A percentile compares a stretch with the other conserved stretches of the same genome.
phyloP scores from a whole-genome alignment of 192 early-diverging fungal species.

The Spinellus fusiger region DNA sequence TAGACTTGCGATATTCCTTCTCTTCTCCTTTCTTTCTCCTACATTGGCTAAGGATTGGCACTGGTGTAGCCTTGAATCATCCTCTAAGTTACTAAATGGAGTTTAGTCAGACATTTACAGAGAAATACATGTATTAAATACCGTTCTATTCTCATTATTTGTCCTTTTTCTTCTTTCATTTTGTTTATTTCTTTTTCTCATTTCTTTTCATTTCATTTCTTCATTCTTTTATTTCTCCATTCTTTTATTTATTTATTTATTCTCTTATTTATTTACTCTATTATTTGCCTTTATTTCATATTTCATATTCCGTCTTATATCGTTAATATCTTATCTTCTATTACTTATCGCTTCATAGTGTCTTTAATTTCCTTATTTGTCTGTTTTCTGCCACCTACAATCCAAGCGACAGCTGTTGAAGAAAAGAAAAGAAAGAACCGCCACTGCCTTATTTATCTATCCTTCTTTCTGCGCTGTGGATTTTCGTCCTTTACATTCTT shows the following conservation, averaged over 20 bases:
- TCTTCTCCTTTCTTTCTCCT: too few relatives aligned
- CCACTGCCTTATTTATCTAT: not conserved
- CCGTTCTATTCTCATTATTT: too few relatives aligned
- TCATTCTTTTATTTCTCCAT: not conserved
- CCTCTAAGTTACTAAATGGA: not conserved
- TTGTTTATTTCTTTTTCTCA: not conserved
- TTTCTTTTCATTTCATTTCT: not conserved
- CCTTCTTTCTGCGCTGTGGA: constrained; percentile 10
- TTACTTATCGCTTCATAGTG: too few relatives aligned
- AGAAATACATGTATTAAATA: too few relatives aligned
- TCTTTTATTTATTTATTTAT: not conserved
- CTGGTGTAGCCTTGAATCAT: not conserved
- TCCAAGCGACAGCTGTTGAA: not conserved
- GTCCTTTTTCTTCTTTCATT: not conserved
- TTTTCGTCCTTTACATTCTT: not conserved
- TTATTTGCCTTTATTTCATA: constrained; percentile 1
- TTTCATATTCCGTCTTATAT: too few relatives aligned
- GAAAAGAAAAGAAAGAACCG: not conserved
- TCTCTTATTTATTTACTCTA: not conserved
- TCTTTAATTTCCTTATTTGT: too few relatives aligned
- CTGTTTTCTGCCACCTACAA: too few relatives aligned
- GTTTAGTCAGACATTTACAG: not conserved
- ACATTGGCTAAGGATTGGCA: not conserved
- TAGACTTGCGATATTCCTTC: too few relatives aligned
- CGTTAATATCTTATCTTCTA: too few relatives aligned